These are phyloP conservation scores for Thalassiosira profunda DNA, from an alignment of 108 stramenopile genomes.

Conservation along the genomic window DNA sequence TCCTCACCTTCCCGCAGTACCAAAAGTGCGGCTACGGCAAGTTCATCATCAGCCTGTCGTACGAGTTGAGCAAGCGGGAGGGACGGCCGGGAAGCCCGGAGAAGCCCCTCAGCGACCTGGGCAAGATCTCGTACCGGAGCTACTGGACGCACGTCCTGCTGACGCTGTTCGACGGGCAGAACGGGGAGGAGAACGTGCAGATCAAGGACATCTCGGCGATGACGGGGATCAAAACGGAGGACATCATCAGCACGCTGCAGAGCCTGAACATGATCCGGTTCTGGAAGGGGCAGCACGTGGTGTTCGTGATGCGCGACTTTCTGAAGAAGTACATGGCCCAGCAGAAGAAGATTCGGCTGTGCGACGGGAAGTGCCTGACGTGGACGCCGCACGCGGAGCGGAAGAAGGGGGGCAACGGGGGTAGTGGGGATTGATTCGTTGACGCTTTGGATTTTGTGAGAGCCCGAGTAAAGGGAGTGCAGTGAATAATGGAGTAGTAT, in stretches of 20 bases:
- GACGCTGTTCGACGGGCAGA: slow-evolving; percentile 58
- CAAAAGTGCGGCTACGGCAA: slow-evolving; percentile 99
- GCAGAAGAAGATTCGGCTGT: slow-evolving; percentile 73
- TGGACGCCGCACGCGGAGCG: slow-evolving; percentile 66
- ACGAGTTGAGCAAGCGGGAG: slow-evolving; percentile 93
- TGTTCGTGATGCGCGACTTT: slow-evolving; percentile 82
- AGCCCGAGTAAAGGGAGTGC: too few species aligned
- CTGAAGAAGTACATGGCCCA: slow-evolving; percentile 78
- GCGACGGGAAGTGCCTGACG: slow-evolving; percentile 64
- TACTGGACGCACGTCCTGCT: slow-evolving; percentile 93
- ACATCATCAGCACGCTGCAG: slow-evolving; percentile 97
- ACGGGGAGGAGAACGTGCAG: slow-evolving; percentile 58
- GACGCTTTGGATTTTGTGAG: too few species aligned
- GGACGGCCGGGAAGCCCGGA: slow-evolving; percentile 96
- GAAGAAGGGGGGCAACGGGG: slow-evolving; percentile 40
- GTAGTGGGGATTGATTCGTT: neutral
- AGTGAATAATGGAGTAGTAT: too few species aligned
- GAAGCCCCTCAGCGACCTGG: slow-evolving; percentile 97
- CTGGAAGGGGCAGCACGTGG: slow-evolving; percentile 99
- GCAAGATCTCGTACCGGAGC: slow-evolving; percentile 94
- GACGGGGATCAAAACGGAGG: slow-evolving; percentile 97
- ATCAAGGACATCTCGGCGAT: slow-evolving; percentile 86
- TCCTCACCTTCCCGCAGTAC: slow-evolving; percentile 98
- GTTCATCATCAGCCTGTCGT: slow-evolving; percentile 96
- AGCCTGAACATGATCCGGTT: slow-evolving; percentile 94